Conservation (phyloP, 768 basidiomycete species). For the Lentinula lateritia region DNA sequence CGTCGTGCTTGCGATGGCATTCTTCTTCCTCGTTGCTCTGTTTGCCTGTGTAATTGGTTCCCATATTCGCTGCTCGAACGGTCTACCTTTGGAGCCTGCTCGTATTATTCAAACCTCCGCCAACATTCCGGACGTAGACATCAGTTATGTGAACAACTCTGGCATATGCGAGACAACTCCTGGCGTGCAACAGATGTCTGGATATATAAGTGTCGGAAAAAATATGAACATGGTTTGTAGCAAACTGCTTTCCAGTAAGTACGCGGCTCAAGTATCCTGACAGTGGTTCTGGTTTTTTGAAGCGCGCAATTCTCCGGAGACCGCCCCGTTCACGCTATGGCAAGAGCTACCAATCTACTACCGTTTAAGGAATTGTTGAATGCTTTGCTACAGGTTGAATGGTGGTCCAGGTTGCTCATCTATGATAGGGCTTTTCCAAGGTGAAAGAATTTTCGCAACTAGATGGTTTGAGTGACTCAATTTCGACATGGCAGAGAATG, state of each 20-base stretch:
- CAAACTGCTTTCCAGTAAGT: not conserved
- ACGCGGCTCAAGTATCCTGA: not conserved
- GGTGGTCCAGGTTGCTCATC: slow-evolving; percentile 61
- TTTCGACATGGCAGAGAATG: slow-evolving; percentile 41
- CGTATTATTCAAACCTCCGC: slow-evolving; percentile 8
- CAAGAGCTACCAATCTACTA: slow-evolving; percentile 12
- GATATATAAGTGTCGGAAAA: slow-evolving; percentile 42
- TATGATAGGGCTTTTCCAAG: slow-evolving; percentile 65
- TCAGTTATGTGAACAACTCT: slow-evolving; percentile 34
- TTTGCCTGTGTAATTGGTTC: not conserved
- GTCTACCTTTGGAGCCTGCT: not conserved
- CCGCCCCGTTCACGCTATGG: slow-evolving; percentile 65
- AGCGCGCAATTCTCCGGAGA: slow-evolving; percentile 51
- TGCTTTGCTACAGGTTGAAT: slow-evolving; percentile 35
- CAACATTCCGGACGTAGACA: slow-evolving; percentile 6
- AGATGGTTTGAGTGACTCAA: no score
- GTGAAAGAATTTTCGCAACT: slow-evolving; percentile 15
- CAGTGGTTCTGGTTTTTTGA: slow-evolving; percentile 79
- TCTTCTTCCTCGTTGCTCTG: not conserved
- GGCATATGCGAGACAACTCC: slow-evolving; percentile 52
- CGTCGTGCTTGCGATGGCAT: not conserved
- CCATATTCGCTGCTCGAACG: not conserved
- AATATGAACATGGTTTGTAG: slow-evolving; percentile 44
- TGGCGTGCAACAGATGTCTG: slow-evolving; percentile 41
- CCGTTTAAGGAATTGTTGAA: not conserved